Evolutionary conservation across 345 rosid species (phyloP).

Genomic region (Brassica cretica): DNA sequence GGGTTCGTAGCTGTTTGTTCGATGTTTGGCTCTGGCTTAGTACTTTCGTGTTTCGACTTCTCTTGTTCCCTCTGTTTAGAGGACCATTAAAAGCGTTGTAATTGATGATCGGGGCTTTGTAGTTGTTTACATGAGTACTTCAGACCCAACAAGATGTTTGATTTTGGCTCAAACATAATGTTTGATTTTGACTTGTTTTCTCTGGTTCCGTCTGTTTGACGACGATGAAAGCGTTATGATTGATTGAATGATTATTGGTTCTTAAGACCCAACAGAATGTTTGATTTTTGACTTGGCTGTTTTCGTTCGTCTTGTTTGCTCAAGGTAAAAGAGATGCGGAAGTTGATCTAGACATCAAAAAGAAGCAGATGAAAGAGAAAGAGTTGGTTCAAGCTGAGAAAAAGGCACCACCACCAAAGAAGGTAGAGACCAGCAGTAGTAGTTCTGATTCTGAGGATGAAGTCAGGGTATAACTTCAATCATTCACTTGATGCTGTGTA

Average conservation of each 20-base stretch:
- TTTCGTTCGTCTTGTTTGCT: not conserved
- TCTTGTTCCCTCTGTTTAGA: not conserved
- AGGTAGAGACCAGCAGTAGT: conserved; percentile 49
- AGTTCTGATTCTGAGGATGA: conserved; percentile 52
- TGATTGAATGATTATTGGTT: not conserved
- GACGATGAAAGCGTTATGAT: not conserved
- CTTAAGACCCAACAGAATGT: not conserved
- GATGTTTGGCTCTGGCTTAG: not conserved
- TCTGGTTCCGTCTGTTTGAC: not conserved
- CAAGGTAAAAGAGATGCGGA: conserved; percentile 72
- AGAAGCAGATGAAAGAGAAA: conserved; percentile 60
- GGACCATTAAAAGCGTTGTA: not conserved
- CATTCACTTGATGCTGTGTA: not conserved
- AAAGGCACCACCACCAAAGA: conserved; percentile 43
- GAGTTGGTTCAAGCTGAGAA: conserved; percentile 40
- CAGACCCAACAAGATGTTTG: not conserved
- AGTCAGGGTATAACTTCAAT: conserved; percentile 33
- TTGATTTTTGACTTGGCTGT: not conserved
- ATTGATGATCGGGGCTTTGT: not conserved
- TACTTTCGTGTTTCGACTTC: not conserved
- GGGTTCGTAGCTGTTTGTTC: not conserved
- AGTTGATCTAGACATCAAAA: conserved; percentile 45
- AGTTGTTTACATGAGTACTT: not conserved
- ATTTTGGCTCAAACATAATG: not conserved
- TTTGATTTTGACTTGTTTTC: not conserved